Evolutionary conservation across 108 stramenopile species (phyloP), one percentile per base, ranked within the genome.

Genomic region (Cylindrotheca closterium): DNA sequence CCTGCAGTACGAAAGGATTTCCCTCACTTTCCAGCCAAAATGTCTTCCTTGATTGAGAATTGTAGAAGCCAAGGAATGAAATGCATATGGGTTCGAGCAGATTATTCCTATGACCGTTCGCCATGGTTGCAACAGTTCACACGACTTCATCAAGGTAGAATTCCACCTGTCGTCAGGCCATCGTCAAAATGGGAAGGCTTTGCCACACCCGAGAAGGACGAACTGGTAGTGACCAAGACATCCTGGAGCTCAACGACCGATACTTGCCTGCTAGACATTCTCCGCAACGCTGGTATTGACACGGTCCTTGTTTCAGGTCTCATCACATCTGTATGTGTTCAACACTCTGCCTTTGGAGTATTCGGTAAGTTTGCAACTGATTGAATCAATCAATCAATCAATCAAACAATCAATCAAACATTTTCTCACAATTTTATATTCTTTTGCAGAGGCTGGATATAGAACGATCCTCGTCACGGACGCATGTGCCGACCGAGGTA

Each of bases 391-490:
- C n/a, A n/a, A n/a, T n/a, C n/a, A n/a, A n/a, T n/a, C n/a, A n/a
- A n/a, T n/a, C n/a, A n/a, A n/a, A n/a, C n/a, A n/a, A n/a, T n/a
- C n/a, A n/a, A n/a, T n/a, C n/a, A n/a, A n/a, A n/a, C n/a, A n/a
- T n/a, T n/a, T n/a, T n/a, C n/a, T n/a, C n/a, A n/a, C n/a, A n/a
- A n/a, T n/a, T n/a, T n/a, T n/a, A n/a, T n/a, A n/a, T n/a, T n/a
- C n/a, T n/a, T n/a, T n/a, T n/a, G n/a, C n/a, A n/a, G 86, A 87
- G 63, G 82, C 86, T 0, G 86, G 86, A 22, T 83, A 67, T 68
- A 68, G 81, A 21, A 83, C 82, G 0, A 54, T 81, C 21, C 51
- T 87, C 37, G 86, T 87, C 1, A 68, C 70, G 17, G 86, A 83
- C 51, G 78, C 86, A 10, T 87, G 86, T 66, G 86, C 79, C 0